Evolutionary conservation across 2,329 filamentous ascomycete species (phyloP), one percentile per base, ranked within the genome.

Genomic region (Arthroderma sp.): DNA sequence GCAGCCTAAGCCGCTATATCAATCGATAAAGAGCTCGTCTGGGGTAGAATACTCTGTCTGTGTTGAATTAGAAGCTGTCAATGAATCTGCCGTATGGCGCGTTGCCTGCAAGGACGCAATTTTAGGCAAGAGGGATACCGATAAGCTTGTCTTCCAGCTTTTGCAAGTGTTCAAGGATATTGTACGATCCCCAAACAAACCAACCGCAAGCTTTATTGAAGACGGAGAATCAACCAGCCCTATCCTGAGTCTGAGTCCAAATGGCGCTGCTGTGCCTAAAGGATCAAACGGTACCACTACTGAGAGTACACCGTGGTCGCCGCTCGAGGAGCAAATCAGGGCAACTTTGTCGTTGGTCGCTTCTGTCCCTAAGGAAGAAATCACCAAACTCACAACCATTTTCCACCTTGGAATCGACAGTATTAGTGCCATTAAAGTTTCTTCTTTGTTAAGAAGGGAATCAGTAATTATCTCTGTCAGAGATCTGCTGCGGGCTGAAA

Each of bases 391-490:
- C 0, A 80, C 83, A 54, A 88, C 80, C 0, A 80, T 95, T 11
- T 95, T 93, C 69, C 84, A 93, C 61, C 77, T 96, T 1, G 91
- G 91, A 0, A 80, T 96, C 1, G 91, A 96, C 68, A 96, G 91
- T 0, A 95, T 96, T 68, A 91, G 85, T 61, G 86, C 89, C 1
- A 93, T 96, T 73, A 94, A 93, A 65, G 83, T 90, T 2, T 82
- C 84, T 7, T 80, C 85, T 0, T 74, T 90, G 6, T 74, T 96
- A 2, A 83, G 81, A 43, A 86, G 81, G 62, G 38, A 65, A 52
- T 80, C 77, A 0, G 70, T 95, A 6, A 70, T 73, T 11, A 69
- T 95, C 0, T 78, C 79, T 35, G 86, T 91, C 2, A 84, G 86
- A 43, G 81, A 88, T 39, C 81, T 95, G 64, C 73, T 94, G 2